Evolutionary conservation across 176 grass and related monocot genomes (phyloP).

Genomic region (Oryza australiensis): DNA sequence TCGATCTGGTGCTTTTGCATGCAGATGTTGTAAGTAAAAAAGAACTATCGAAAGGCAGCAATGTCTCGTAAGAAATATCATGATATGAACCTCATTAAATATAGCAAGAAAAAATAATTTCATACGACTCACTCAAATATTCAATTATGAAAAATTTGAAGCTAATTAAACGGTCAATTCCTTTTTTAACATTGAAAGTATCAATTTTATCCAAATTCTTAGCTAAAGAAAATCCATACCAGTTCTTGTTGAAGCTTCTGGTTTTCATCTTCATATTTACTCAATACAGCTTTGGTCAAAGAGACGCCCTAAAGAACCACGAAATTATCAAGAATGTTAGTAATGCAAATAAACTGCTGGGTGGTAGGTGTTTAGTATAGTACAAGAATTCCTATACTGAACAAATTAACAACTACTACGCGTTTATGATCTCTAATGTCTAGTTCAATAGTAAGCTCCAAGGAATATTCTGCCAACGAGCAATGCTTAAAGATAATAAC

Average conservation of each 20-base stretch:
- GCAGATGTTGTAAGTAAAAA: not conserved
- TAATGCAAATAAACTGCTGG: not conserved
- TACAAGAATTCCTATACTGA: not conserved
- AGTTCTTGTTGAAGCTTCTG: slow-evolving; percentile 64
- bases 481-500: slow-evolving; percentile 40
- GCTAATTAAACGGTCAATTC: not conserved
- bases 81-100: not conserved
- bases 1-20: not conserved
- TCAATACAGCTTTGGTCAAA: slow-evolving; percentile 48
- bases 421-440: not conserved
- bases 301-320: slow-evolving; percentile 42
- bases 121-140: not conserved
- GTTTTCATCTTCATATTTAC: slow-evolving; percentile 64
- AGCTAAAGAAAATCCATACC: slow-evolving; percentile 43
- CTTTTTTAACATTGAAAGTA: not conserved
- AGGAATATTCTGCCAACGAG: slow-evolving; percentile 8
- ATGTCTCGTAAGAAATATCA: not conserved
- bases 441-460: not conserved
- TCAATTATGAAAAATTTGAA: not conserved
- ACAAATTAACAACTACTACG: not conserved
- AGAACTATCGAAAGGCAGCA: not conserved
- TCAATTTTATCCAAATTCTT: not conserved
- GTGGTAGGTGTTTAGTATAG: not conserved
- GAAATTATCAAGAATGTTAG: slow-evolving; percentile 10
- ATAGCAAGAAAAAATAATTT: not conserved